Base-by-base conservation (phyloP, 139 green algal genomes). In the Eudorina sp. region DNA sequence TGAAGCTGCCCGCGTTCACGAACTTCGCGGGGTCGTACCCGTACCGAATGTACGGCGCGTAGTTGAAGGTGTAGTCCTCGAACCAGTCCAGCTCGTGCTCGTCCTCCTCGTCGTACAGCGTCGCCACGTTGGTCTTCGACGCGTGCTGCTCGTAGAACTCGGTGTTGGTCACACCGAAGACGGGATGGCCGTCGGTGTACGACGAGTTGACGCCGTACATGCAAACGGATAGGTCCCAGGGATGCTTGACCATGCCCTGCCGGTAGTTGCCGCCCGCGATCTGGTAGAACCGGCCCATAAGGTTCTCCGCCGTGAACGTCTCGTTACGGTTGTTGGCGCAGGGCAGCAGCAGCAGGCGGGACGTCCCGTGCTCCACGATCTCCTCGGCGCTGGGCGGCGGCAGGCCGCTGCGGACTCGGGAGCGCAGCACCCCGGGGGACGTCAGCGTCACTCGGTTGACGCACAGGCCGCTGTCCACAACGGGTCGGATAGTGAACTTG, bases 181-280 rank as follows among this genome's bases (percentile, higher is more conserved):
- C 78, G 21, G 55, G 27, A 38, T 85, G 53, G 27, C 78, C 78
- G 29, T 53, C 55, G 19, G 78, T 85, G 78, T 85, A 85, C n/a
- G 78, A 53, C n/a, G 53, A 27, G 78, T 85, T 85, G 38, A 74
- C 78, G 78, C 78, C 78, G 78, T 85, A 74, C 55, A 58, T 13
- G 78, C 78, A 85, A 1, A 53, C 18, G 16, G 6, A 6, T 23
- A 18, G 27, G 34, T 84, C 53, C 18, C 25, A 36, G 8, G 48
- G 36, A 4, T 31, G 51, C 53, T 84, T 84, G 1, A 84, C 53
- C 25, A 84, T 72, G 36, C 77, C 77, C 21, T 29, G 36, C 4
- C 77, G 77, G 77, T 84, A 84, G 36, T 84, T 70, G 77, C 11
- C 40, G 53, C 38, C 77, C 25, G 36, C 53, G 53, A 72, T 84